Evolutionary conservation across 768 basidiomycete species (phyloP).

Genomic region (Collybia mongolica): DNA sequence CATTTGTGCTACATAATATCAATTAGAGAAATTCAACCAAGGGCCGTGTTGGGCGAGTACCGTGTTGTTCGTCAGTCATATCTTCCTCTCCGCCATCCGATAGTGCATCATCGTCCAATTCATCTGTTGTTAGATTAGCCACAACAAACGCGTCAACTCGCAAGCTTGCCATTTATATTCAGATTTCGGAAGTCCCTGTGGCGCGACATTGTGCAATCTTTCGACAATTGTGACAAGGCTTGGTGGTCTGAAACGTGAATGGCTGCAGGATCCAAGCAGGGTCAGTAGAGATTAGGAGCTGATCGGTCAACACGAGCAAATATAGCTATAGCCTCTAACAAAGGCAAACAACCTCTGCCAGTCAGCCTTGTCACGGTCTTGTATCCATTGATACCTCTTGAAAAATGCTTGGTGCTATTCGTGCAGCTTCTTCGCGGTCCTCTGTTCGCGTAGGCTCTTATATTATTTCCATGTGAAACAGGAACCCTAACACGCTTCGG

Average conservation of each 20-base stretch:
- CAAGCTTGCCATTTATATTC: slow-evolving; percentile 62
- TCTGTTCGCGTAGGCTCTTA: slow-evolving; percentile 46
- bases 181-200: slow-evolving; percentile 89
- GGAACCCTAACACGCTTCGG: background rate
- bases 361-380: background rate
- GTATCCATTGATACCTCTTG: background rate
- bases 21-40: background rate
- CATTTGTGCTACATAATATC: slow-evolving; percentile 54
- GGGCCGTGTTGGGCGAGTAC: slow-evolving; percentile 33
- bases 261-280: slow-evolving; percentile 4
- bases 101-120: slow-evolving; percentile 79
- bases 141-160: background rate
- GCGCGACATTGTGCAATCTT: slow-evolving; percentile 66
- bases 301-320: slow-evolving; percentile 5
- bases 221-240: background rate
- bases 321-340: slow-evolving; percentile 1
- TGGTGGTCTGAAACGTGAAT: background rate
- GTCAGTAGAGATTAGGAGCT: no score
- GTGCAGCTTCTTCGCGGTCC: slow-evolving; percentile 38
- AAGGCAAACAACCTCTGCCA: slow-evolving; percentile 18
- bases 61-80: slow-evolving; percentile 80
- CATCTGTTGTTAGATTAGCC: slow-evolving; percentile 48
- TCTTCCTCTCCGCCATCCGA: slow-evolving; percentile 79
- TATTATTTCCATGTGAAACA: background rate
- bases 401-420: slow-evolving; percentile 53